Percentiles rank a stretch among this genome's conserved stretches.
Conservation (phyloP, 2,329 filamentous ascomycete species). For the Grosmannia serpens region DNA sequence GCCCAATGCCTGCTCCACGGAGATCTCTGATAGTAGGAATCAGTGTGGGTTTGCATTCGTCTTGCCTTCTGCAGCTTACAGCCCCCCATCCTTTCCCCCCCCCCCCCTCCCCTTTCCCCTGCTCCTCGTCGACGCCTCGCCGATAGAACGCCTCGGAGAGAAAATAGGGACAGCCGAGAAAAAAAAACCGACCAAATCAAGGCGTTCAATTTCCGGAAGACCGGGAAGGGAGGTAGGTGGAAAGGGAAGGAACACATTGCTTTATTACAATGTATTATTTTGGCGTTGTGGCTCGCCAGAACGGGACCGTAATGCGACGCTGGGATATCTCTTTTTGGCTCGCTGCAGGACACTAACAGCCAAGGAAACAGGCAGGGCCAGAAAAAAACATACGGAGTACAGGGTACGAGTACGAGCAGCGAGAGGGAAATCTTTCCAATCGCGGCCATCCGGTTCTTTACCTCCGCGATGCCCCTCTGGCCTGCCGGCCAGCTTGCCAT, state of each 20-base stretch:
- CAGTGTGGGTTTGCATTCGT: neutral
- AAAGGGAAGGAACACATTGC: neutral
- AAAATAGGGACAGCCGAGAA: neutral
- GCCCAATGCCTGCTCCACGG: no score
- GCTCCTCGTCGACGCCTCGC: no score
- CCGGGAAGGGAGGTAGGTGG: neutral
- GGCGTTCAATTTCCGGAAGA: neutral
- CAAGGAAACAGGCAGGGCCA: neutral
- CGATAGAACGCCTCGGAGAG: no score
- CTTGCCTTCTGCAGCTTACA: no score
- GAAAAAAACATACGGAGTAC: neutral
- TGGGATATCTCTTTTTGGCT: neutral
- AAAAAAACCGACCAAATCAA: no score
- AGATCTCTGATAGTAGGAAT: neutral
- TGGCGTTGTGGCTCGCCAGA: neutral
- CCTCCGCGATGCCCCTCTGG: no score
- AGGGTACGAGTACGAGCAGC: no score
- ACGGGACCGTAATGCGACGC: conserved; percentile 1
- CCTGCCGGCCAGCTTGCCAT: no score
- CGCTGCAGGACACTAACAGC: conserved; percentile 3
- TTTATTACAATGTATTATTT: neutral
- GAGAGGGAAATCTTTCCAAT: no score
- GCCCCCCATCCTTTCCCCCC: no score
- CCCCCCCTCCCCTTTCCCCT: neutral
- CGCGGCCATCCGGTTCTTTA: no score